Evolutionary conservation across 176 grass and related monocot species (phyloP).

Genomic region (Elaeis guineensis): DNA sequence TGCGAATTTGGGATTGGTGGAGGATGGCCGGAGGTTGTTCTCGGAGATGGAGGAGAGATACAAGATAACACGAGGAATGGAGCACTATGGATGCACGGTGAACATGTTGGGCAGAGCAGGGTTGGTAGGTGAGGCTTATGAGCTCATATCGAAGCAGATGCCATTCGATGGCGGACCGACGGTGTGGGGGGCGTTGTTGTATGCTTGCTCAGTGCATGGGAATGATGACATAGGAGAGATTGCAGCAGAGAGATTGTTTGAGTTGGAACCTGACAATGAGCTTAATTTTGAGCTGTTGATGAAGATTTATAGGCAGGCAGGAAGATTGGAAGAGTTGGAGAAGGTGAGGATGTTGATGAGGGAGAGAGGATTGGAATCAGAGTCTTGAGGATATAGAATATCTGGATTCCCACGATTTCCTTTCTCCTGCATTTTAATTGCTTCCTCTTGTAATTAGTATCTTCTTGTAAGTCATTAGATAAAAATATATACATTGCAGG

Average conservation of each 20-base stretch:
- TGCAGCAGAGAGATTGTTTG: conserved; percentile 15
- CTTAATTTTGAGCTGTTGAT: conserved; percentile 32
- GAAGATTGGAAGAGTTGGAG: conserved; percentile 23
- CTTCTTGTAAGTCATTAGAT: too few species aligned
- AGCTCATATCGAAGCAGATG: conserved; percentile 24
- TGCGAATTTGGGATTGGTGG: conserved; percentile 32
- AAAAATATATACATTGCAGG: too few species aligned
- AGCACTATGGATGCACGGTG: conserved; percentile 39
- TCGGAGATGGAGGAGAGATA: conserved; percentile 40
- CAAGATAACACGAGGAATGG: conserved; percentile 27
- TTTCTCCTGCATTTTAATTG: too few species aligned
- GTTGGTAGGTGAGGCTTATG: conserved; percentile 31
- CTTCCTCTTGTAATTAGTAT: too few species aligned
- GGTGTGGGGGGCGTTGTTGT: conserved; percentile 34
- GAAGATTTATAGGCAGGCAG: conserved; percentile 20
- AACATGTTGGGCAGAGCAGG: conserved; percentile 53
- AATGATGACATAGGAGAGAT: conserved; percentile 27
- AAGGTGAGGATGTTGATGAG: conserved; percentile 31
- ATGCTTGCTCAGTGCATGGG: conserved; percentile 31
- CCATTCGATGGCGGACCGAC: conserved; percentile 22
- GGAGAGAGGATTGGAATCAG: conserved; percentile 27
- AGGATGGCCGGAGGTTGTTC: conserved; percentile 39
- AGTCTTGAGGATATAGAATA: neutral
- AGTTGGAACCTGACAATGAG: conserved; percentile 39
- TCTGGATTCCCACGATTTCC: too few species aligned